Evolutionary conservation across 2,329 filamentous ascomycete genomes (phyloP).

Genomic region (Pezicula neosporulosa): DNA sequence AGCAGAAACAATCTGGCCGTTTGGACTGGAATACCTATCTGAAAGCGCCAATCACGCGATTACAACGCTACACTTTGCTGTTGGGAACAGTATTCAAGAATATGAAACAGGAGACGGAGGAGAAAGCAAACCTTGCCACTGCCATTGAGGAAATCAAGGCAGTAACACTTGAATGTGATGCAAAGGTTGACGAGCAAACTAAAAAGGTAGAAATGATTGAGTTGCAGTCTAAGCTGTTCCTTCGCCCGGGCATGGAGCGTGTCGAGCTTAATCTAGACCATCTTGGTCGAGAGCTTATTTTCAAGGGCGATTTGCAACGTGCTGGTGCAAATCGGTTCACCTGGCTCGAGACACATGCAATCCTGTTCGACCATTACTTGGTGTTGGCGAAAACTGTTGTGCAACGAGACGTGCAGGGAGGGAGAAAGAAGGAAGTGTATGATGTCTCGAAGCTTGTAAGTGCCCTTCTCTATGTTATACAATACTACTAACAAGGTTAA

Average conservation of each 20-base stretch:
- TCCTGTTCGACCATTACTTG: slow-evolving; percentile 95
- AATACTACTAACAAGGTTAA: slow-evolving; percentile 43
- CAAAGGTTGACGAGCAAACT: slow-evolving; percentile 86
- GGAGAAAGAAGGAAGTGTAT: slow-evolving; percentile 76
- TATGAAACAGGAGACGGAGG: slow-evolving; percentile 79
- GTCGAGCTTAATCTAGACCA: slow-evolving; percentile 89
- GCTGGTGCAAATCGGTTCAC: slow-evolving; percentile 85
- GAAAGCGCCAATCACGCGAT: slow-evolving; percentile 86
- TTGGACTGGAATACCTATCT: slow-evolving; percentile 93
- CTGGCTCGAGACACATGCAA: slow-evolving; percentile 90
- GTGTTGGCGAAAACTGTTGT: slow-evolving; percentile 81
- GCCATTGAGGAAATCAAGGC: slow-evolving; percentile 90
- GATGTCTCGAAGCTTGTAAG: slow-evolving; percentile 87
- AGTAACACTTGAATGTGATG: slow-evolving; percentile 87
- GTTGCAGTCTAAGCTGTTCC: slow-evolving; percentile 75
- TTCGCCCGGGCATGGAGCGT: slow-evolving; percentile 83
- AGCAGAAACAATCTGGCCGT: slow-evolving; percentile 75
- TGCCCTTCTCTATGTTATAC: slow-evolving; percentile 1
- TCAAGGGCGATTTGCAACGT: slow-evolving; percentile 83
- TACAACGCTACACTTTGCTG: slow-evolving; percentile 86
- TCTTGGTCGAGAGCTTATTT: slow-evolving; percentile 85
- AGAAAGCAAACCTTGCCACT: slow-evolving; percentile 77
- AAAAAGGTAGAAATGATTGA: slow-evolving; percentile 89
- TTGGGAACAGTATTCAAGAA: slow-evolving; percentile 81
- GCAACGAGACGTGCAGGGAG: slow-evolving; percentile 62